Evolutionary conservation across 352 stramenopile genomes (phyloP), one percentile per base, ranked within the genome.

Genomic region (Pythium grandisporangium): DNA sequence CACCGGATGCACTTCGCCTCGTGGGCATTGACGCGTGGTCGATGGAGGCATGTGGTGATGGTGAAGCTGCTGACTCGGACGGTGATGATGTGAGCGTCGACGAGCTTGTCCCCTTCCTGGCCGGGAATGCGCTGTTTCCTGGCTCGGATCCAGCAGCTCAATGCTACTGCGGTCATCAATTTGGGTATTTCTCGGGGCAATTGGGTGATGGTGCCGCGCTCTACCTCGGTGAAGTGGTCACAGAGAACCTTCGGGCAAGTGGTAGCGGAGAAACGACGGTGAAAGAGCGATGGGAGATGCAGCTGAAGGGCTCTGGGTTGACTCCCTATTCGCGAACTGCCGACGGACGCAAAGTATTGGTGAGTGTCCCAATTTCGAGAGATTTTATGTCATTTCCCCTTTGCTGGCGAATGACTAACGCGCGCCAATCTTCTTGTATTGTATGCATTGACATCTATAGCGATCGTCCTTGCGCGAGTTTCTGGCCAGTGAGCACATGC

Each of bases 391-490:
- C n/a, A n/a, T n/a, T n/a, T n/a, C n/a, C n/a, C n/a, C n/a, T n/a
- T n/a, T n/a, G n/a, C n/a, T n/a, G n/a, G n/a, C n/a, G n/a, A n/a
- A n/a, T n/a, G n/a, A n/a, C n/a, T n/a, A n/a, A n/a, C n/a, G n/a
- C n/a, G n/a, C n/a, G n/a, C n/a, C n/a, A n/a, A n/a, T n/a, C n/a
- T n/a, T n/a, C 12, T 32, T 6, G 30, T 53, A 23, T 30, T 48
- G 21, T 45, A 17, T 35, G 4, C 16, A 14, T 53, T 30, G 19
- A 10, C 27, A 19, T 38, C 21, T 43, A 13, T 56, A 97, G 26
- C 67, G 96, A 32, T 98, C 90, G 2, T 97, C 86, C 23, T 78
- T 99, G 47, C 75, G 96, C 34, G 96, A 99, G 75, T 99, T 99
- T 53, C 61, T 99, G 4, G 94, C 87, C 8, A 96, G 75, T 46